These are phyloP conservation scores for Metrosideros polymorpha DNA, from an alignment of 441 rosid genomes.

Conservation along the genomic window DNA sequence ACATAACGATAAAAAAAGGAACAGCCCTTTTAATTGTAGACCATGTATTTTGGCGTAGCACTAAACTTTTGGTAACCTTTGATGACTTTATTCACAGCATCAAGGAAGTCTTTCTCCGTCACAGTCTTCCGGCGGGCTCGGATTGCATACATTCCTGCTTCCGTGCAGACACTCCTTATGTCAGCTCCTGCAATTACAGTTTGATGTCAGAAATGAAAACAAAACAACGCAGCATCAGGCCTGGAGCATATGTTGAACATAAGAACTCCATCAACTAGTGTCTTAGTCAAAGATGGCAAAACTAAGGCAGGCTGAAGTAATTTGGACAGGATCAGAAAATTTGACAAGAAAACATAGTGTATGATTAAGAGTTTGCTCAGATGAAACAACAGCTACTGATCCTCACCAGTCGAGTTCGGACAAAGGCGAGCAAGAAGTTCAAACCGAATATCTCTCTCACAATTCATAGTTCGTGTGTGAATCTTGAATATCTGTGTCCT, in stretches of 20 bases:
- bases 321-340: background rate
- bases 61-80: conserved; percentile 96
- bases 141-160: conserved; percentile 97
- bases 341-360: background rate
- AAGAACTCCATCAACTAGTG: background rate
- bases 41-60: conserved; percentile 96
- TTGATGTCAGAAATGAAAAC: background rate
- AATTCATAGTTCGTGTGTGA: conserved; percentile 92
- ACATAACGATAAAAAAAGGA: background rate
- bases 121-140: conserved; percentile 92
- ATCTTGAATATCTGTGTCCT: conserved; percentile 94
- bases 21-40: conserved; percentile 42
- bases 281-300: background rate
- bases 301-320: background rate
- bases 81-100: conserved; percentile 93
- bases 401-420: conserved; percentile 83
- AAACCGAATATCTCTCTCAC: conserved; percentile 81
- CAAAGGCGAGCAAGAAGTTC: conserved; percentile 95
- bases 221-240: background rate
- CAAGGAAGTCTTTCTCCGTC: conserved; percentile 92
- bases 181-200: conserved; percentile 63
- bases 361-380: background rate
- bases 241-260: background rate
- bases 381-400: background rate
- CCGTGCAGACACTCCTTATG: conserved; percentile 96